phyloP scores from a whole-genome alignment of 495 filamentous ascomycete genomes.

The Chaetomium fimeti region DNA sequence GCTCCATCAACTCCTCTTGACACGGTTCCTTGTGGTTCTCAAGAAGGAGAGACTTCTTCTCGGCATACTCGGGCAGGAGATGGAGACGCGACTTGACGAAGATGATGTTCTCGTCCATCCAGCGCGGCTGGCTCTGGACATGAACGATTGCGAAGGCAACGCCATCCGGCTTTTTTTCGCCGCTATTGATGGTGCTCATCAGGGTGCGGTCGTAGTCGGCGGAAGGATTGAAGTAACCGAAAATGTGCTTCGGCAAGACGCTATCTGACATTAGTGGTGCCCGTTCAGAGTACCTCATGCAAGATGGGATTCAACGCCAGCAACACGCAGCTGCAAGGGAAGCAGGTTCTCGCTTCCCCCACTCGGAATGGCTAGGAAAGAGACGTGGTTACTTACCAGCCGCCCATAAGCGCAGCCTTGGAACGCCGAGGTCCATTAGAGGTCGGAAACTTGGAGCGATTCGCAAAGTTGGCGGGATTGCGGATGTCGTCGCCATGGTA shows the following conservation, averaged over 20 bases:
- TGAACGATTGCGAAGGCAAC: not conserved
- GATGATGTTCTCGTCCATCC: conserved; percentile 10
- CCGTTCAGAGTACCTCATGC: not conserved
- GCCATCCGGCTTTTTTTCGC: not conserved
- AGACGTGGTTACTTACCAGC: not conserved
- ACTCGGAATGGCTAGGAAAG: not conserved
- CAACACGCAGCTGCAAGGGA: not conserved
- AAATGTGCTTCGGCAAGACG: not conserved
- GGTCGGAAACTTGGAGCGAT: not conserved
- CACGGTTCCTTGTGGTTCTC: not conserved
- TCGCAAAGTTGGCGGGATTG: not conserved
- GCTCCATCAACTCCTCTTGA: not conserved
- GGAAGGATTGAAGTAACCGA: conserved; percentile 3
- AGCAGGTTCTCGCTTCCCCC: not conserved
- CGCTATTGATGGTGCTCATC: not conserved
- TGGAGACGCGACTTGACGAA: conserved; percentile 1
- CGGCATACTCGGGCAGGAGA: conserved; percentile 6
- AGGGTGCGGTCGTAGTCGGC: not conserved
- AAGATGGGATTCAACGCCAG: not conserved
- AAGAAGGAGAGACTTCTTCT: not conserved
- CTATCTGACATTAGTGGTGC: not conserved
- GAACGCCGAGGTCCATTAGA: not conserved
- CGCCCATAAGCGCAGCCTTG: not conserved
- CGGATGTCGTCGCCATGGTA: not conserved
- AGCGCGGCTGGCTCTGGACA: not conserved